Conservation (phyloP, 345 rosid genomes). For the Corchorus olitorius region DNA sequence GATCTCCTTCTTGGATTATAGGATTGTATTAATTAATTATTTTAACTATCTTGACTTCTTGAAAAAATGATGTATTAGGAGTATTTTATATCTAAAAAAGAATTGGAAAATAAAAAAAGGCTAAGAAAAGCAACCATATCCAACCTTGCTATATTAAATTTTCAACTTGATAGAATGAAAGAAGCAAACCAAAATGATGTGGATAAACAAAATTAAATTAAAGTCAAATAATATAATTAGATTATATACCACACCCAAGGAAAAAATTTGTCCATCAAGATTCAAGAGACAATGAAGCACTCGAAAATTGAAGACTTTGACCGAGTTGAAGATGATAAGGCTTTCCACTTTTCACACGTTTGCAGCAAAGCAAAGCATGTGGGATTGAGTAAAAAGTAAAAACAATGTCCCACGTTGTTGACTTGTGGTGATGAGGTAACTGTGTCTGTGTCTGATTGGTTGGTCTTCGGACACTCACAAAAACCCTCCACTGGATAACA, state of each 20-base stretch:
- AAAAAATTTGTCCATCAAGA: neutral
- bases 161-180: neutral
- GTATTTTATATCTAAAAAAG: neutral
- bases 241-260: neutral
- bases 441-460: neutral
- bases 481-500: neutral
- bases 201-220: neutral
- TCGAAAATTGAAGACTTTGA: no score
- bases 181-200: neutral
- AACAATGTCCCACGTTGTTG: constrained; percentile 4
- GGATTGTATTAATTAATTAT: neutral
- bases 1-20: neutral
- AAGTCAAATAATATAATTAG: neutral
- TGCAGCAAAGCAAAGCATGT: no score
- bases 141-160: neutral
- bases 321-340: no score
- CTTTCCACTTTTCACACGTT: no score
- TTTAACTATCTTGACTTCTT: neutral
- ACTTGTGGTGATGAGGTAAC: neutral
- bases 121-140: neutral
- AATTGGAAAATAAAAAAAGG: neutral
- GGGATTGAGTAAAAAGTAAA: no score
- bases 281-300: no score
- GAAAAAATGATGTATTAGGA: neutral
- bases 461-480: neutral